A percentile compares a stretch with the other conserved stretches of the same genome.
These are phyloP conservation scores for Begonia loranthoides DNA, from an alignment of 306 rosid genomes.

Conservation along the genomic window DNA sequence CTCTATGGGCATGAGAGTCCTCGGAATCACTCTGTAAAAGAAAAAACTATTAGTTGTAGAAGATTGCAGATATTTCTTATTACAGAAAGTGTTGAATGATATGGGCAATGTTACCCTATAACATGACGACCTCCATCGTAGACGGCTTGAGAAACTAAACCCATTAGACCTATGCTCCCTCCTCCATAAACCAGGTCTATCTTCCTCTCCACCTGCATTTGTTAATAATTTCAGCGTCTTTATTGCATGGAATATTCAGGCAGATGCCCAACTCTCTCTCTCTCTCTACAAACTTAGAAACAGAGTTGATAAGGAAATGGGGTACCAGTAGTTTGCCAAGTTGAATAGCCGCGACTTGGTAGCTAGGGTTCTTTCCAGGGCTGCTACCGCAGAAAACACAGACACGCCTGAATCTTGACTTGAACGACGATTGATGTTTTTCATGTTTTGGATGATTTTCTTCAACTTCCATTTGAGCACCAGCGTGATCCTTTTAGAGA, in stretches of 20 bases:
- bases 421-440: conserved; percentile 11
- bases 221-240: not conserved
- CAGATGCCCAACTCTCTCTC: not conserved
- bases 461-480: not conserved
- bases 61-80: not conserved
- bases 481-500: not conserved
- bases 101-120: conserved; percentile 40
- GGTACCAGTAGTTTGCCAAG: conserved; percentile 72
- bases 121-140: conserved; percentile 95
- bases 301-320: not conserved
- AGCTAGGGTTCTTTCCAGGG: conserved; percentile 70
- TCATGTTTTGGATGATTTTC: conserved; percentile 11
- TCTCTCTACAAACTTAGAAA: not conserved
- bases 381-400: conserved; percentile 96
- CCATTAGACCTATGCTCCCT: conserved; percentile 96
- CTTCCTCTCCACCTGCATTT: conserved; percentile 63
- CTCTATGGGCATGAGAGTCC: conserved; percentile 84
- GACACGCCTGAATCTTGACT: conserved; percentile 63
- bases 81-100: not conserved
- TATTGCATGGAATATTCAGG: conserved; percentile 2
- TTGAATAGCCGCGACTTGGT: conserved; percentile 65
- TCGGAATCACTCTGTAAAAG: conserved; percentile 72
- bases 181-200: conserved; percentile 98
- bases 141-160: conserved; percentile 74
- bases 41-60: not conserved